These are phyloP conservation scores for Pichia nanzhaoensis DNA, from an alignment of 805 yeast genomes.

Conservation along the genomic window DNA sequence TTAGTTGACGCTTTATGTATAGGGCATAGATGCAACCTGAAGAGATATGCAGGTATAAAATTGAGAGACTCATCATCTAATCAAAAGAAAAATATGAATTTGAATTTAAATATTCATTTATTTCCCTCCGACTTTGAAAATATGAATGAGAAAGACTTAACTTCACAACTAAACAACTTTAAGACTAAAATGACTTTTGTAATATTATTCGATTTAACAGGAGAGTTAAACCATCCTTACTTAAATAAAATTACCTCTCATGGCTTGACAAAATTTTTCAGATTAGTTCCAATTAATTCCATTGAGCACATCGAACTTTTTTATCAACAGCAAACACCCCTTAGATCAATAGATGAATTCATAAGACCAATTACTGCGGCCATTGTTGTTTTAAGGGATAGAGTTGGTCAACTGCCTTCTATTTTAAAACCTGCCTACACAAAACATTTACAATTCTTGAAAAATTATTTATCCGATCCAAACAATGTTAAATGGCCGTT, in stretches of 20 bases:
- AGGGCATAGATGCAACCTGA: conserved; percentile 52
- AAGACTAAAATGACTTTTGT: conserved; percentile 21
- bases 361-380: conserved; percentile 73
- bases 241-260: conserved; percentile 13
- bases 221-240: conserved; percentile 20
- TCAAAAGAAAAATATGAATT: conserved; percentile 18
- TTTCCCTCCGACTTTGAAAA: conserved; percentile 33
- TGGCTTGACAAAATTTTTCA: conserved; percentile 36
- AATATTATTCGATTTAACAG: conserved; percentile 29
- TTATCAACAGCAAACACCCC: conserved; percentile 34
- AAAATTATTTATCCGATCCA: conserved; percentile 45
- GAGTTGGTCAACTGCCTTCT: conserved; percentile 76
- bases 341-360: conserved; percentile 22
- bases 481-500: conserved; percentile 57
- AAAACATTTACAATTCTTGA: conserved; percentile 55
- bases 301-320: conserved; percentile 71
- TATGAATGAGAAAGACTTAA: conserved; percentile 16
- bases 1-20: conserved; percentile 62
- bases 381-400: conserved; percentile 71
- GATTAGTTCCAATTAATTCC: conserved; percentile 71
- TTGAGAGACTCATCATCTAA: conserved; percentile 38
- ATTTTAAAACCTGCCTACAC: conserved; percentile 70
- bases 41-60: conserved; percentile 56
- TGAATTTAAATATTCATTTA: conserved; percentile 30
- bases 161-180: conserved; percentile 5